Evolutionary conservation across 306 rosid genomes (phyloP), one percentile per base, ranked within the genome.

Genomic region (Quercus robur): DNA sequence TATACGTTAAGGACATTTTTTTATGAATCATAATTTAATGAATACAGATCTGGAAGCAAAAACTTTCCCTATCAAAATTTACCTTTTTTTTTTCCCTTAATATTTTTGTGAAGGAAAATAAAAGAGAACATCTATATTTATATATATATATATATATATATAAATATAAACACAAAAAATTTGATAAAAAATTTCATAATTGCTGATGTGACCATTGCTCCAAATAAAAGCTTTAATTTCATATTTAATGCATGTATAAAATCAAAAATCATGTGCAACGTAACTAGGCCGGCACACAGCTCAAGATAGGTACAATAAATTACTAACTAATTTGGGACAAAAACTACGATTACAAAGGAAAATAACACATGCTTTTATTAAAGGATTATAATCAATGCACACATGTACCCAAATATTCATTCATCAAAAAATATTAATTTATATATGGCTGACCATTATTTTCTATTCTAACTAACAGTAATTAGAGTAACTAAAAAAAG

Each of bases 251-350:
- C 46, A 25, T 33, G 71, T 64, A 66, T n/a, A n/a, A n/a, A n/a
- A n/a, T n/a, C 73, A 56, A 64, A 41, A 38, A 26, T 51, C 83
- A 83, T 75, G 87, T 8, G 86, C 70, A 57, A 67, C 70, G 57
- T 75, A 75, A 72, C 62, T 66, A 30, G 44, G 75, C 55, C 52
- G 28, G 28, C 28, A 1, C 28, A 73, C 75, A 25, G n/a, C 62
- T 49, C 69, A 52, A 54, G 75, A 80, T 15, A 70, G 49, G 20
- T 51, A 64, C 58, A 12, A 18, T 6, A 31, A 31, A 3, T 6
- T 18, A 5, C 0, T 8, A 12, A 6, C 33, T 33, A 13, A 6
- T 14, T 28, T 2, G 9, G n/a, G 18, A 31, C 10, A 49, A 3
- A 14, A 41, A 2, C 46, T 41, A 41, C 11, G 33, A 25, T 11